Base-by-base conservation (phyloP, 1,284 basidiomycete species). In the Cryptococcus sp. region DNA sequence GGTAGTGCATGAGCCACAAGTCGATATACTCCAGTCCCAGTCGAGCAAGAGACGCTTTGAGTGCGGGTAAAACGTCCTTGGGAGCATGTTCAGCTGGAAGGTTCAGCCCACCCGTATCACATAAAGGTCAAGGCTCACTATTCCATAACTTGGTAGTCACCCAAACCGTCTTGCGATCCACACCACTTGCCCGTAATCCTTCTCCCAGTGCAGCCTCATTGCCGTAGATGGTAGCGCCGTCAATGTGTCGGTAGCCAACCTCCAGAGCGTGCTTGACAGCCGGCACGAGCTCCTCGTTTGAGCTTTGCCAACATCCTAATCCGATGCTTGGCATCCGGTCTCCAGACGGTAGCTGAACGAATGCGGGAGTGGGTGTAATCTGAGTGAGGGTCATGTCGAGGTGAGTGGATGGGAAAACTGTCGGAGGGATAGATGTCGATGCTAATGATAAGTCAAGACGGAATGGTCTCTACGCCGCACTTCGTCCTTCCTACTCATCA, bases 141-240 rank as follows among this genome's bases (percentile, higher is more conserved):
- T 43, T 43, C 41, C 41, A 43, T 31, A 58, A 34, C 54, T 81
- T 92, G 47, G 82, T 83, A 4, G 89, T 91, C 68, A 91, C 81
- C 74, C 85, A 90, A 52, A 91, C 80, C 12, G 89, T 81, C 64
- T 85, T 80, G 46, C 88, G 83, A 62, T 82, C 80, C 42, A 88
- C 84, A 48, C 86, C 83, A 4, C 79, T 81, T 6, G 80, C 80
- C 53, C 84, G 81, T 63, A 91, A 81, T 59, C 86, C 87, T 71
- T 50, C 39, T 14, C 51, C 57, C n/a, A 79, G 76, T 70, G 87
- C 86, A 48, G 84, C 78, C 69, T 91, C 85, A 68, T 87, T 87
- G 54, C 76, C 58, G 66, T 87, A 87, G 48, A 85, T 75, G 76
- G 78, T 79, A 3, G 85, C 86, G 22, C 82, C 77, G 71, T 88